These are phyloP conservation scores for Aleurites moluccanus DNA, from an alignment of 441 rosid genomes.

Conservation along the genomic window DNA sequence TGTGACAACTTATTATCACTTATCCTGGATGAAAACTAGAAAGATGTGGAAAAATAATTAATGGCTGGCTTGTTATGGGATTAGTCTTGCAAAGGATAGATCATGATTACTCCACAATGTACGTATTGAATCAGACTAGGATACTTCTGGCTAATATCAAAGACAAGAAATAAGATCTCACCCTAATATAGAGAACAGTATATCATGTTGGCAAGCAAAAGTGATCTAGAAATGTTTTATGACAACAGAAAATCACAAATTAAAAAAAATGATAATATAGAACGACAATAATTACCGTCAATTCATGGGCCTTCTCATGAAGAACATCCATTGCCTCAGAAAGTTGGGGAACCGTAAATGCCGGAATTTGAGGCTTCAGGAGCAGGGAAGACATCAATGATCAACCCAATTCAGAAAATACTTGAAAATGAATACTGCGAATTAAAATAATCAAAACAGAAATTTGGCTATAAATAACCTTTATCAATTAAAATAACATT, in stretches of 20 bases:
- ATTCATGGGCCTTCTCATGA: constrained; percentile 48
- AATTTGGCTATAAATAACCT: constrained; percentile 27
- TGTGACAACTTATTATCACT: not conserved
- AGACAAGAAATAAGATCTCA: not conserved
- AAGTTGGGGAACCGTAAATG: constrained; percentile 75
- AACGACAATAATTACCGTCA: constrained; percentile 44
- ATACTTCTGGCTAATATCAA: not conserved
- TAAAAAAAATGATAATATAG: not conserved
- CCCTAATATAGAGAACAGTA: not conserved
- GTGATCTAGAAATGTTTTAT: not conserved
- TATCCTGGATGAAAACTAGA: not conserved
- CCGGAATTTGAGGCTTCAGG: constrained; percentile 85
- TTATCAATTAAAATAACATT: constrained; percentile 19
- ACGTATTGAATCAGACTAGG: constrained; percentile 3
- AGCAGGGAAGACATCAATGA: constrained; percentile 55
- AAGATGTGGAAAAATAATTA: not conserved
- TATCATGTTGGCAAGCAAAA: not conserved
- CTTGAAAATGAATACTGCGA: constrained; percentile 39
- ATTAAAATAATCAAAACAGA: constrained; percentile 30
- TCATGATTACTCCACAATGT: constrained; percentile 3
- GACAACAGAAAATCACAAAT: not conserved
- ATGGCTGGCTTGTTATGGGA: not conserved
- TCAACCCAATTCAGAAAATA: constrained; percentile 49
- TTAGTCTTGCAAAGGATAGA: not conserved
- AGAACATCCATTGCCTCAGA: constrained; percentile 88